Base-by-base conservation (phyloP, 2,329 filamentous ascomycete species). In the Pyrenochaeta sp. region DNA sequence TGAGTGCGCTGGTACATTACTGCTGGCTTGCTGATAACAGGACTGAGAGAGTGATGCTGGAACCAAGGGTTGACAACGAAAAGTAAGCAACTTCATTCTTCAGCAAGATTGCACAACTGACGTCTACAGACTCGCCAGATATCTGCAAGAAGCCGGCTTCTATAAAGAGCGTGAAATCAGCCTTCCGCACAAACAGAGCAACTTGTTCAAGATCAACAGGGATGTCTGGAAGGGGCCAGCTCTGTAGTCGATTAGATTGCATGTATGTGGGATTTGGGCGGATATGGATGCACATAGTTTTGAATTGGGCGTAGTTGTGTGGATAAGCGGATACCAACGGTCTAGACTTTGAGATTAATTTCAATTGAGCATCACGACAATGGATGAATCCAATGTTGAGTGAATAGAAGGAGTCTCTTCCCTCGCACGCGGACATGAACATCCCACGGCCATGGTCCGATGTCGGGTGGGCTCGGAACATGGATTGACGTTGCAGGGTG, bases 101-200 rank as follows among this genome's bases (percentile, higher is more conserved):
- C 10, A 9, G 15, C 7, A 4, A 36, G 2, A 18, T n/a, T 23
- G 12, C 5, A 11, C 36, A 7, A 32, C 63, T 71, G 41, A 69
- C 52, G 17, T 15, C 20, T 11, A 39, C 17, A 92, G 90, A 63
- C 83, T 92, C 50, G 86, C 89, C 60, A 74, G 82, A 6, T 91
- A 94, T 58, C 83, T 96, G 14, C 84, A 90, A 57, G 78, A 85
- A 6, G 83, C 84, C 0, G 93, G 94, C 0, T 99, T 98, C 72
- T 87, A 89, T 61, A 95, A 92, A 70, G 91, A 97, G 77, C 87
- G 87, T 54, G 92, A 97, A 69, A 83, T 98, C 45, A 85, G 88
- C 1, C 92, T 99, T 60, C 89, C 92, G 1, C 93, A 98, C 74
- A 99, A 99, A 76, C 92, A 96, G 73, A 88, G 91, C 6, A 96